Base-by-base conservation (phyloP, 2,329 filamentous ascomycete species). In the Cercospora sesami region DNA sequence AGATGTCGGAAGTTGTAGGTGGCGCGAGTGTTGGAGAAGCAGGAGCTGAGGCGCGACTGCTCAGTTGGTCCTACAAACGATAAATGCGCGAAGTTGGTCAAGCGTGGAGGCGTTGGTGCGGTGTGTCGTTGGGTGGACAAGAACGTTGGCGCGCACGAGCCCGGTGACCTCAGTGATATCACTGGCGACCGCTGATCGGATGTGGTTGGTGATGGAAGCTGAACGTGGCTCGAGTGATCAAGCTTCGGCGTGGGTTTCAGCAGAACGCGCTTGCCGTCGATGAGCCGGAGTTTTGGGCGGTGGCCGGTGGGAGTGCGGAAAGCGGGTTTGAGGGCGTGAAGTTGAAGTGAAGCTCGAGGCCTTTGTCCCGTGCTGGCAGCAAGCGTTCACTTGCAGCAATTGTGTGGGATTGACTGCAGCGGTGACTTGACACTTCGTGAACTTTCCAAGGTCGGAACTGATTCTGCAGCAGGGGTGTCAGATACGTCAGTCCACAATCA, bases 21-120 rank as follows among this genome's bases (percentile, higher is more conserved):
- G 28, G 64, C 53, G 55, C 57, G 33, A 57, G 65, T 28, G 65
- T 30, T 57, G 62, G 53, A 18, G 61, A 59, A 57, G 65, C 51
- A 51, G 61, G 65, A 67, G 33, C 36, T 42, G 48, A 62, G 55
- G 39, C 60, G 65, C 12, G 28, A 39, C 39, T 63, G 61, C 60
- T 59, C 23, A 26, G 31, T 51, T 63, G 18, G 65, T 64, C 23
- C 30, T 60, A 45, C 65, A 60, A 64, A 60, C 53, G 60, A 55
- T 45, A 53, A 67, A 26, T 51, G 45, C 21, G 45, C 45, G 45
- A 51, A 51, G 45, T 51, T 51, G 36, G 36, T 39, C 36, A n/a
- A n/a, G 36, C 21, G 45, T 51, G 18, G 45, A 23, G 18, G 45
- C 21, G 45, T 26, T 26, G n/a, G 42, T 23, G 42, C n/a, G 18